Percentiles rank a stretch among this genome's conserved stretches.
These are phyloP conservation scores for Cryptosporidium xiaoi DNA, from an alignment of 169 alveolate genomes.

Conservation along the genomic window DNA sequence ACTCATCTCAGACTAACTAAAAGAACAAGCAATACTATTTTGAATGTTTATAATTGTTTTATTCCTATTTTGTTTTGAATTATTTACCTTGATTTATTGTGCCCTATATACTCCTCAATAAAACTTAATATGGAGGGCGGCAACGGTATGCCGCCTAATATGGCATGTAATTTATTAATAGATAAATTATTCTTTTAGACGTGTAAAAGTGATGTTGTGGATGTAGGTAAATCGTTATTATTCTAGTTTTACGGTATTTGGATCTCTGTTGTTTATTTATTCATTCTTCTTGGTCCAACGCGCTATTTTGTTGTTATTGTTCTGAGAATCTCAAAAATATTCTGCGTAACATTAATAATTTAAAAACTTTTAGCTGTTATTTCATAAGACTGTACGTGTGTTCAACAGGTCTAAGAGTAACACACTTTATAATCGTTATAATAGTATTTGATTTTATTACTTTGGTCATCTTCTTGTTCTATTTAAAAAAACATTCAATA, in stretches of 20 bases:
- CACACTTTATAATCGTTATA: slow-evolving; percentile 32
- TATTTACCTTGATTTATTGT: background rate
- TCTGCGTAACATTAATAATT: background rate
- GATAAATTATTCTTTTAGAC: no score
- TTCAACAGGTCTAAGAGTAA: slow-evolving; percentile 28
- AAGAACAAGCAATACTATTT: no score
- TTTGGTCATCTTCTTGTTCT: no score
- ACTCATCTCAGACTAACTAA: slow-evolving; percentile 16
- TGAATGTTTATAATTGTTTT: background rate
- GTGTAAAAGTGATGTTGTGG: no score
- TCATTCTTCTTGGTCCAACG: no score
- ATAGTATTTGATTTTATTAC: background rate
- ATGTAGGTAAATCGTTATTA: no score
- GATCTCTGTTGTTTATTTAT: no score
- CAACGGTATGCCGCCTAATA: background rate
- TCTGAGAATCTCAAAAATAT: background rate
- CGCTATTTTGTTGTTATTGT: background rate
- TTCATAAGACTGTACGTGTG: slow-evolving; percentile 48
- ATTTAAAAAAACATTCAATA: background rate
- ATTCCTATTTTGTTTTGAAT: background rate
- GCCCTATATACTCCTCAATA: slow-evolving; percentile 25
- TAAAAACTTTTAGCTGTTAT: background rate
- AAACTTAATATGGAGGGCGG: slow-evolving; percentile 58
- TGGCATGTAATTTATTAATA: slow-evolving; percentile 25
- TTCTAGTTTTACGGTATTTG: no score